phyloP scores from a whole-genome alignment of 2,329 filamentous ascomycete species.

The Exophiala spinifera region DNA sequence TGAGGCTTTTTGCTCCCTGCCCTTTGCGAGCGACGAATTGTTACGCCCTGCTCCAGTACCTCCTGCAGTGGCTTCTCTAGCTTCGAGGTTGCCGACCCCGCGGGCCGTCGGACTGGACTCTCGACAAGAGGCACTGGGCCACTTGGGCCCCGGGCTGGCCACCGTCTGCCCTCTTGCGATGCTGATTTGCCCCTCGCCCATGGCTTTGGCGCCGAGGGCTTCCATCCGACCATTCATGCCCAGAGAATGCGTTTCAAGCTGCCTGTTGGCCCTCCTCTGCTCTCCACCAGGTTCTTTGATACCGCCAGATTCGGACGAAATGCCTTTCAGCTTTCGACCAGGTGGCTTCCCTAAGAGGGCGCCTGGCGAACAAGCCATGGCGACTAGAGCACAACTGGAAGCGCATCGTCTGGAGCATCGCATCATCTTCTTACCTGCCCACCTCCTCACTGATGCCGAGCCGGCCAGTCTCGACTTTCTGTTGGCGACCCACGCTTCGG shows the following conservation, averaged over 20 bases:
- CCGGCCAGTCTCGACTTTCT: constrained; percentile 5
- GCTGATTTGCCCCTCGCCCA: constrained; percentile 8
- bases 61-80: not conserved
- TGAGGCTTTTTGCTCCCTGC: not conserved
- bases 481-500: constrained; percentile 4
- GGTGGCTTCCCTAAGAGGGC: constrained; percentile 3
- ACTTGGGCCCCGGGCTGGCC: not conserved
- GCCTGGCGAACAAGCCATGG: not conserved
- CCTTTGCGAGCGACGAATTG: not conserved
- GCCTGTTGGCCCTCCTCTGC: constrained; percentile 12
- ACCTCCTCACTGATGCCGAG: constrained; percentile 1
- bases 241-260: not conserved
- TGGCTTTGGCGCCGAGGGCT: constrained; percentile 18
- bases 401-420: not conserved
- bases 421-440: constrained; percentile 4
- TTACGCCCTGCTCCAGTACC: not conserved
- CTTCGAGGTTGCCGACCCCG: not conserved
- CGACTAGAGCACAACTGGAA: not conserved
- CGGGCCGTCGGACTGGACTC: not conserved
- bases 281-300: constrained; percentile 4
- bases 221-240: constrained; percentile 12
- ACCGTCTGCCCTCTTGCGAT: not conserved
- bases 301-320: constrained; percentile 14
- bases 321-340: not conserved
- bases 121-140: not conserved